phyloP scores from a whole-genome alignment of 2,329 filamentous ascomycete species.

The Mariannaea sp. region DNA sequence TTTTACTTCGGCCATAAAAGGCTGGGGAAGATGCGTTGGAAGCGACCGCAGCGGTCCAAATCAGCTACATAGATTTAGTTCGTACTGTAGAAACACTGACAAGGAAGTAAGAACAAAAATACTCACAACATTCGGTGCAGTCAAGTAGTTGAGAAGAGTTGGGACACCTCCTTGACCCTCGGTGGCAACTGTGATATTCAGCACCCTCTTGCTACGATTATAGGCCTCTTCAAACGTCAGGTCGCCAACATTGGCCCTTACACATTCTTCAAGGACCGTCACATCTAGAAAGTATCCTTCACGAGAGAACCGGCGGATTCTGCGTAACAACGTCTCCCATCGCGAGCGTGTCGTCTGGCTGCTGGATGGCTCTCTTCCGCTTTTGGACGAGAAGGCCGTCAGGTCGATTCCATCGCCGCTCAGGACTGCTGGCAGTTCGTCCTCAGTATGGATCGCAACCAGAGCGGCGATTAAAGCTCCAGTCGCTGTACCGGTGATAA shows the following conservation, averaged over 20 bases:
- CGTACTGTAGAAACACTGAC: neutral
- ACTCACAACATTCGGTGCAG: conserved; percentile 87
- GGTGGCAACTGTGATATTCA: conserved; percentile 90
- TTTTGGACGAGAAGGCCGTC: conserved; percentile 68
- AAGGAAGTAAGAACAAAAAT: too few relatives aligned
- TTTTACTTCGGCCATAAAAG: conserved; percentile 67
- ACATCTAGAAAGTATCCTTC: conserved; percentile 87
- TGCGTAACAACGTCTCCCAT: conserved; percentile 66
- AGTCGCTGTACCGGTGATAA: conserved; percentile 89
- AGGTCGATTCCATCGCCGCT: conserved; percentile 82
- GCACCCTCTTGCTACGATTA: conserved; percentile 77
- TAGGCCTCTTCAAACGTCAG: conserved; percentile 94
- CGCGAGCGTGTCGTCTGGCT: conserved; percentile 48
- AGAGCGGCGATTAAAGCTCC: conserved; percentile 88
- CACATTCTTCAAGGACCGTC: conserved; percentile 79
- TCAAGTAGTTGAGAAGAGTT: conserved; percentile 87
- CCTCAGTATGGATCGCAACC: conserved; percentile 84
- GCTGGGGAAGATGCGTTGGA: conserved; percentile 71
- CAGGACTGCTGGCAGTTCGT: conserved; percentile 78
- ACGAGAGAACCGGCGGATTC: conserved; percentile 69
- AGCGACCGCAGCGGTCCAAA: conserved; percentile 78
- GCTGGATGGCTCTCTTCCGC: conserved; percentile 36
- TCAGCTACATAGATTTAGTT: conserved; percentile 57
- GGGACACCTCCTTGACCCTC: conserved; percentile 76
- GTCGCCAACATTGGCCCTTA: conserved; percentile 84